phyloP scores from a whole-genome alignment of 768 basidiomycete genomes.

The Kondoa malvinella region DNA sequence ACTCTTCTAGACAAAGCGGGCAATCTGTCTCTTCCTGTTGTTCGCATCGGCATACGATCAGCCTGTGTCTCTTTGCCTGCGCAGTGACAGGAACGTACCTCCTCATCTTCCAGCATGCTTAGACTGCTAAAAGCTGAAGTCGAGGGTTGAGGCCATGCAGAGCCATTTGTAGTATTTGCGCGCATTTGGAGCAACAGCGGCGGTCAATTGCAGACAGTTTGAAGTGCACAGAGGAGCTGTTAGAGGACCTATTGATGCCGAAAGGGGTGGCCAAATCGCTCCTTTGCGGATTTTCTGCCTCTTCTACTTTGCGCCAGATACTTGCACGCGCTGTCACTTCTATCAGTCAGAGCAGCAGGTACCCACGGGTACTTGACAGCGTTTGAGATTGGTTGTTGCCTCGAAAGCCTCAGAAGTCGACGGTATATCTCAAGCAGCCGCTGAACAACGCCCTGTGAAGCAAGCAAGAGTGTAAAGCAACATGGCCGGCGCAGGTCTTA shows the following conservation, averaged over 20 bases:
- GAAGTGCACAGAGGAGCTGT: background rate
- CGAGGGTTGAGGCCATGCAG: background rate
- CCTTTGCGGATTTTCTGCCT: no score
- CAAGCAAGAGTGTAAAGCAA: no score
- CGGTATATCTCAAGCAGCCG: no score
- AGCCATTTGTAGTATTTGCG: background rate
- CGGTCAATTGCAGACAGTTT: background rate
- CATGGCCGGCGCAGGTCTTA: background rate
- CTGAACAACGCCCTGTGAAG: no score
- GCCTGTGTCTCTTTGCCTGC: background rate
- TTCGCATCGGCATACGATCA: background rate
- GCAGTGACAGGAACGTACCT: background rate
- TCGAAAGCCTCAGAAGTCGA: no score
- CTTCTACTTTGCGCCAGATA: no score
- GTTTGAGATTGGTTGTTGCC: no score
- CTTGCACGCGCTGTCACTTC: no score
- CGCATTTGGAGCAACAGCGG: no score
- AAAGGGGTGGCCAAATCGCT: no score
- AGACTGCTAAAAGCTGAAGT: background rate
- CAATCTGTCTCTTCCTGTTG: conserved; percentile 81
- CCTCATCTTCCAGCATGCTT: background rate
- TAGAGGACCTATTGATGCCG: background rate
- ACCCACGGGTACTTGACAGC: no score
- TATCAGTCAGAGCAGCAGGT: no score
- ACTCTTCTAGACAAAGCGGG: conserved; percentile 92